Evolutionary conservation across 1,284 basidiomycete species (phyloP).

Genomic region (Phylloboletellus chloephorus): DNA sequence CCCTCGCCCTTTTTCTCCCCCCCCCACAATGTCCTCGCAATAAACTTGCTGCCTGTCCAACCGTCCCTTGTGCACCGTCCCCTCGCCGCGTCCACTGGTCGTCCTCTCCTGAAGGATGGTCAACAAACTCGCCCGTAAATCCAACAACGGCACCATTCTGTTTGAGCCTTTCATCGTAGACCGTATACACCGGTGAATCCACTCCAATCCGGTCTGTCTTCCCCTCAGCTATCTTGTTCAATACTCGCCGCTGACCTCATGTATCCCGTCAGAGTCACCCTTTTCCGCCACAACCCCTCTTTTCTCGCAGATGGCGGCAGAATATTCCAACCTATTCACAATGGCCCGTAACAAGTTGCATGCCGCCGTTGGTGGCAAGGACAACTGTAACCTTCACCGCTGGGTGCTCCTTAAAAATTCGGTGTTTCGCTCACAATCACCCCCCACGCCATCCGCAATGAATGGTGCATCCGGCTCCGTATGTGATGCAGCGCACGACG

Average conservation of each 20-base stretch:
- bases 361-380: constrained; percentile 52
- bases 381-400: constrained; percentile 70
- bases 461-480: constrained; percentile 22
- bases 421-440: constrained; percentile 50
- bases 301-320: constrained; percentile 40
- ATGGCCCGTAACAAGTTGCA: constrained; percentile 74
- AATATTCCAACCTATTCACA: constrained; percentile 45
- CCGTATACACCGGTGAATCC: constrained; percentile 65
- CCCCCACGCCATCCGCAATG: constrained; percentile 29
- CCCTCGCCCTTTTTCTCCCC: constrained; percentile 19
- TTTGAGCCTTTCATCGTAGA: constrained; percentile 81
- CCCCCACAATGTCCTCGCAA: constrained; percentile 42
- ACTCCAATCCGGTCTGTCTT: constrained; percentile 20
- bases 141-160: constrained; percentile 76
- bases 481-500: constrained; percentile 39
- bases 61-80: constrained; percentile 16
- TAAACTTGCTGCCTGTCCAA: constrained; percentile 21
- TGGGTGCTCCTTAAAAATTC: constrained; percentile 85
- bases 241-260: constrained; percentile 3
- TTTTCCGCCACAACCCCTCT: constrained; percentile 13
- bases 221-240: neutral
- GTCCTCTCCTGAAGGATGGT: constrained; percentile 61
- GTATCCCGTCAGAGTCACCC: constrained; percentile 19
- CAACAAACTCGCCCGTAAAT: constrained; percentile 70
- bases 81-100: constrained; percentile 25